Evolutionary conservation across 768 basidiomycete species (phyloP), one percentile per base, ranked within the genome.

Genomic region (Kockovaella imperatae): DNA sequence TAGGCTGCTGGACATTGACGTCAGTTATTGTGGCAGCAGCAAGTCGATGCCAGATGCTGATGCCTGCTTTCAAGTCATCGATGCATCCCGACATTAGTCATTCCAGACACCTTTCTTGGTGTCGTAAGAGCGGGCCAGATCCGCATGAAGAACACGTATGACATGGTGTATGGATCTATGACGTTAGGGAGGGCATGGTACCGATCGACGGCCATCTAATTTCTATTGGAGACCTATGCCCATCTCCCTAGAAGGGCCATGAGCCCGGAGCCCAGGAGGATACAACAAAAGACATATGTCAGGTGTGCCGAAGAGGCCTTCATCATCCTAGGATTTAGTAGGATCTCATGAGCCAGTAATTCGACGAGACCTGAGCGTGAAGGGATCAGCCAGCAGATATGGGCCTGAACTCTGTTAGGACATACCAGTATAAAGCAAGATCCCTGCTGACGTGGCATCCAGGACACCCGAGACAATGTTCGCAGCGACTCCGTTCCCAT

Each of bases 321-420:
- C 68, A 83, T 80, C 83, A 90, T 87, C 49, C 86, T 79, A 50
- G 82, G 80, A 74, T 81, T 89, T 74, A 93, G 89, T 32, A 97
- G 64, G 72, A 97, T 95, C 63, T 96, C 93, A 66, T 95, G 91
- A 1, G 88, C 93, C 36, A 97, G 77, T 0, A 95, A 77, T 83
- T 71, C 57, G 28, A 59, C 54, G 23, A 62, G 55, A 47, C 53
- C 60, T 60, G 35, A 23, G 17, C 13, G 28, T 48, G 17, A 46
- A 23, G 39, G 11, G 30, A 31, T 5, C 20, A 5, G 30, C 20
- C 29, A 45, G 31, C 25, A 39, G 8, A 39, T 39, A 24, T 38
- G 6, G 34, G 23, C 15, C 20, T 8, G 5, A 25, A 30, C 7
- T 11, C 13, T 11, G 15, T 14, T 25, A 30, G 38, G 20, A 35